Evolutionary conservation across 345 rosid genomes (phyloP).

Genomic region (Salix purpurea): DNA sequence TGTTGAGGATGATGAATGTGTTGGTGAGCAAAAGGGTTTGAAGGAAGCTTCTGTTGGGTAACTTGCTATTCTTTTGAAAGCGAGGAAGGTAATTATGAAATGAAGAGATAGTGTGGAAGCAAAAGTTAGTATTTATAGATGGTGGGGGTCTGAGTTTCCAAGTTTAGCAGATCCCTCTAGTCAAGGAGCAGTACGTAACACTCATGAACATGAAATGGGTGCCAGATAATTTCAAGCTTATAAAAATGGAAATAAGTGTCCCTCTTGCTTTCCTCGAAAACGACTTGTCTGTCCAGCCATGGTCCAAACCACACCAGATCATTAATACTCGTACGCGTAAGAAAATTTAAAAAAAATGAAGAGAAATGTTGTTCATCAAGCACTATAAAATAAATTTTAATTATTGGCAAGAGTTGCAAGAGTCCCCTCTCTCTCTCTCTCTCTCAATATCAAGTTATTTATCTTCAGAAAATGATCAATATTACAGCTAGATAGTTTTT

Average conservation of each 20-base stretch:
- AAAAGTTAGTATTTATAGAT: slow-evolving; percentile 33
- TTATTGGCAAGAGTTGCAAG: not conserved
- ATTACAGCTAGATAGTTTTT: not conserved
- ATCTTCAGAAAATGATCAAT: not conserved
- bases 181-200: slow-evolving; percentile 17
- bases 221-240: slow-evolving; percentile 38
- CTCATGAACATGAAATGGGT: slow-evolving; percentile 33
- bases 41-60: not conserved
- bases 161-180: slow-evolving; percentile 16
- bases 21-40: not conserved
- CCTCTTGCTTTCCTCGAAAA: slow-evolving; percentile 3
- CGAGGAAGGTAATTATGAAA: not conserved
- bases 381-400: not conserved
- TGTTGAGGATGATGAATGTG: not conserved
- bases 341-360: not conserved
- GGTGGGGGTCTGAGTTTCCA: not conserved
- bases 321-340: not conserved
- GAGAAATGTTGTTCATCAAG: not conserved
- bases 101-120: slow-evolving; percentile 13
- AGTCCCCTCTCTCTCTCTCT: no score
- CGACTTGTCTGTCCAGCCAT: slow-evolving; percentile 13
- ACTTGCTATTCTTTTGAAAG: not conserved
- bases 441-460: not conserved
- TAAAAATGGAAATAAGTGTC: not conserved
- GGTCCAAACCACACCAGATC: slow-evolving; percentile 10